Percentiles rank a stretch among this genome's conserved stretches.
Evolutionary conservation across 768 basidiomycete species (phyloP).

Genomic region (Leccinellum luteum): DNA sequence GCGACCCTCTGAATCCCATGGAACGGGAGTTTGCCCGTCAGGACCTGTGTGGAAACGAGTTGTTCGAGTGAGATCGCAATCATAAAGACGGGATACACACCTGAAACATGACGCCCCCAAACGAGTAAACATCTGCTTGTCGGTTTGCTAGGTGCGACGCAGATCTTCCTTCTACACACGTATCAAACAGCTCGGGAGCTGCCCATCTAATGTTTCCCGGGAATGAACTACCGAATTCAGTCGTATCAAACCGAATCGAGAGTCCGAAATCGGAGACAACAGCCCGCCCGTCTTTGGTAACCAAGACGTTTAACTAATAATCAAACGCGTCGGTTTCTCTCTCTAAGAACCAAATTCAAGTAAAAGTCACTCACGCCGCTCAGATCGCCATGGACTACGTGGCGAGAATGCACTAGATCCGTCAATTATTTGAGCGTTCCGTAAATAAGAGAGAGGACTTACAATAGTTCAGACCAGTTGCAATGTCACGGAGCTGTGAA

Average conservation of each 20-base stretch:
- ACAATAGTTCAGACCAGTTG: constrained; percentile 25
- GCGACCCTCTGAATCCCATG: constrained; percentile 16
- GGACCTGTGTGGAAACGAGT: not conserved
- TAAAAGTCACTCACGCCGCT: constrained; percentile 29
- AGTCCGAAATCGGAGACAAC: constrained; percentile 34
- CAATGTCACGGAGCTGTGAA: constrained; percentile 24
- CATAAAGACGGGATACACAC: not conserved
- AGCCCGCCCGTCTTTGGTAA: constrained; percentile 10
- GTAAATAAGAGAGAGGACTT: not conserved
- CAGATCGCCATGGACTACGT: constrained; percentile 39
- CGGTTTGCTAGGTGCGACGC: constrained; percentile 8
- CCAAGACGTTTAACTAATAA: constrained; percentile 24
- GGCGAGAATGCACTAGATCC: constrained; percentile 20
- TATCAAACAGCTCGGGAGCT: constrained; percentile 25
- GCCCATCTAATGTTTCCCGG: constrained; percentile 31
- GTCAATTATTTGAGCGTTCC: not conserved
- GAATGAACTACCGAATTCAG: constrained; percentile 3
- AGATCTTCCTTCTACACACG: not conserved
- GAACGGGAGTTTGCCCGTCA: constrained; percentile 28
- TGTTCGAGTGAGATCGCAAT: not conserved
- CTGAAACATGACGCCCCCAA: constrained; percentile 30
- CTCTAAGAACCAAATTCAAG: not conserved
- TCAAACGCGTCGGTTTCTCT: not conserved
- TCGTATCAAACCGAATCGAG: constrained; percentile 13
- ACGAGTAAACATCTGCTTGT: constrained; percentile 28